Base-by-base conservation (phyloP, 2,329 filamentous ascomycete genomes). In the Rasamsonia emersonii region DNA sequence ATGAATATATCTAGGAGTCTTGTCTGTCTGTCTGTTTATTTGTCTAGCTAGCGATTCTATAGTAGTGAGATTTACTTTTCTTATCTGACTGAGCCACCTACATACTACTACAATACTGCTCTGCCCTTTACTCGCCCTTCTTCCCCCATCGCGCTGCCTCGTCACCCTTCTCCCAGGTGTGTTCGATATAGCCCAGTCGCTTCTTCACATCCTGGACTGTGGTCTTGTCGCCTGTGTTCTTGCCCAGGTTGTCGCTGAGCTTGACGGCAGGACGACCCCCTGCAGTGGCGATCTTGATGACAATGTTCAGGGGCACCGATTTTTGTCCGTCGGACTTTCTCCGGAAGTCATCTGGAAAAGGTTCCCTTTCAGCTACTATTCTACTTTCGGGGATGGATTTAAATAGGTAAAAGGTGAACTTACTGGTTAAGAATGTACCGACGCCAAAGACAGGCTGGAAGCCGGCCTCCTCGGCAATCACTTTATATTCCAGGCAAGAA, bases 231-330 rank as follows among this genome's bases (percentile, higher is more conserved):
- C 91, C 91, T 0, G 86, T 96, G 51, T 98, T 98, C 70, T 98
- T 98, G 27, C 86, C 76, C 43, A 80, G 71, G 51, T 96, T 95
- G 57, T 89, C 82, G 42, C 78, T 95, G 45, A 98, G 84, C 68
- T 98, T 98, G 52, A 98, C 77, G 2, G 91, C 88, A 0, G 81
- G 75, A 28, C 79, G 75, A 4, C 88, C 88, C 9, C 69, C 75
- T 0, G 86, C 91, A 7, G 84, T 86, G 40, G 84, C 85, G 39
- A 98, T 72, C 64, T 98, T 98, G 64, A 98, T 95, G 45, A 98
- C 91, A 49, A 98, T 98, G 51, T 98, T 98, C 33, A 98, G 65
- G 0, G 91, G 91, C 10, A 79, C 76, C 1, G 88, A 95, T 61
- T 95, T 96, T 45, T 77, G 77, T 23, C 79, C 79, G 1, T 79